Conservation (phyloP, 2,329 filamentous ascomycete species). For the Fusarium concolor region DNA sequence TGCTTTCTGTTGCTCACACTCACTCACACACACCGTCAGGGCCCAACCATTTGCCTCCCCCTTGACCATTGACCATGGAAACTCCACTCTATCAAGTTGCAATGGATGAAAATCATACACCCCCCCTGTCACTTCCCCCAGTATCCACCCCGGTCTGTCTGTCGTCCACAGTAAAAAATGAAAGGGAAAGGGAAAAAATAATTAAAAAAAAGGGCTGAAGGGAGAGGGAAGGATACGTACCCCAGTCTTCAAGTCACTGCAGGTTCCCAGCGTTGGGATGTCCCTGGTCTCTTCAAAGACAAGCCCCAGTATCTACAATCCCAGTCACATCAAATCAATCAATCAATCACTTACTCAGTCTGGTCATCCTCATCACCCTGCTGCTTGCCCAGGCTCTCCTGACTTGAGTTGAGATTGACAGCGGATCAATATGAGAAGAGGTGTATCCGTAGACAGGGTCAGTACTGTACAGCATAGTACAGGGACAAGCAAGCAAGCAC, state of each 20-base stretch:
- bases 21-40: conserved; percentile 19
- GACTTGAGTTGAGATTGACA: conserved; percentile 38
- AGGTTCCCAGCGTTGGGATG: conserved; percentile 12
- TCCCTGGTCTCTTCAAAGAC: conserved; percentile 19
- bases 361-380: conserved; percentile 27
- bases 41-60: conserved; percentile 37
- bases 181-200: conserved; percentile 22
- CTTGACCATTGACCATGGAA: conserved; percentile 30
- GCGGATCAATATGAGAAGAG: conserved; percentile 20
- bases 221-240: conserved; percentile 25
- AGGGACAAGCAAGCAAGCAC: conserved; percentile 23
- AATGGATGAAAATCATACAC: conserved; percentile 35
- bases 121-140: conserved; percentile 40
- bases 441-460: conserved; percentile 17
- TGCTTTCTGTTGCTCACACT: conserved; percentile 9
- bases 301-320: conserved; percentile 28
- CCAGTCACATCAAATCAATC: conserved; percentile 32
- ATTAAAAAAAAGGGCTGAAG: conserved; percentile 22
- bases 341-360: conserved; percentile 32
- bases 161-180: conserved; percentile 31
- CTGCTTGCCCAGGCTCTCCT: conserved; percentile 34
- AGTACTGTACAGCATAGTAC: background rate
- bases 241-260: conserved; percentile 6
- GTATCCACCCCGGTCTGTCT: conserved; percentile 41
- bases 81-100: conserved; percentile 34